These are phyloP conservation scores for Colletotrichum eleusines DNA, from an alignment of 2,329 filamentous ascomycete species.

Conservation along the genomic window DNA sequence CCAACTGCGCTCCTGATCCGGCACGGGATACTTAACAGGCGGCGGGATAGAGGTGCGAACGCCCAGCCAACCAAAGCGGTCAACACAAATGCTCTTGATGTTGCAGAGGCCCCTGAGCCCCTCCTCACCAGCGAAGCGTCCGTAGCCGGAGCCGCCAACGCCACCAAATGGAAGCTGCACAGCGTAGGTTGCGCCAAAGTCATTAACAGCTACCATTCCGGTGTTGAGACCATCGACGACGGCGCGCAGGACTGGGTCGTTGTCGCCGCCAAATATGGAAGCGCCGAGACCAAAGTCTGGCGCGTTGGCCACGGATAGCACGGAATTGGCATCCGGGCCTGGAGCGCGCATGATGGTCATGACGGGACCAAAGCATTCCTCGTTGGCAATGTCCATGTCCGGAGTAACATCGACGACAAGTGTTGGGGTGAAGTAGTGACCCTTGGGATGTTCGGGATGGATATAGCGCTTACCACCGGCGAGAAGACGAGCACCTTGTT, in stretches of 20 bases:
- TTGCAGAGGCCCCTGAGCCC: slow-evolving; percentile 89
- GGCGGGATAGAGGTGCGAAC: slow-evolving; percentile 83
- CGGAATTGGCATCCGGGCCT: slow-evolving; percentile 68
- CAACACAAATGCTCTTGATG: slow-evolving; percentile 85
- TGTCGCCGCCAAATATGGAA: slow-evolving; percentile 83
- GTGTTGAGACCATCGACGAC: slow-evolving; percentile 78
- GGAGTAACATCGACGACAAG: slow-evolving; percentile 90
- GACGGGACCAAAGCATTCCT: slow-evolving; percentile 93
- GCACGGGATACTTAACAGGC: slow-evolving; percentile 84
- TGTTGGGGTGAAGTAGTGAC: slow-evolving; percentile 94
- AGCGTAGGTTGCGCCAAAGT: slow-evolving; percentile 94
- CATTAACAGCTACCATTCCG: slow-evolving; percentile 95
- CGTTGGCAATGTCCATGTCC: slow-evolving; percentile 86
- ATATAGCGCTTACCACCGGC: slow-evolving; percentile 79
- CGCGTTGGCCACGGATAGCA: slow-evolving; percentile 84
- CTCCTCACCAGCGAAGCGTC: slow-evolving; percentile 91
- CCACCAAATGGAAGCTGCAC: slow-evolving; percentile 96
- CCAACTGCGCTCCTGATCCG: slow-evolving; percentile 73
- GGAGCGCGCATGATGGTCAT: slow-evolving; percentile 85
- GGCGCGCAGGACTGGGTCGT: slow-evolving; percentile 68
- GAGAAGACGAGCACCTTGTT: slow-evolving; percentile 82
- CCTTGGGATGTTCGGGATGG: slow-evolving; percentile 80
- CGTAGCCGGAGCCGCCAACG: slow-evolving; percentile 89
- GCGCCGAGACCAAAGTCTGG: slow-evolving; percentile 89
- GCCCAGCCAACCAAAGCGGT: slow-evolving; percentile 73